These are phyloP conservation scores for Fusarium siculi DNA, from an alignment of 2,329 filamentous ascomycete genomes.

Conservation along the genomic window DNA sequence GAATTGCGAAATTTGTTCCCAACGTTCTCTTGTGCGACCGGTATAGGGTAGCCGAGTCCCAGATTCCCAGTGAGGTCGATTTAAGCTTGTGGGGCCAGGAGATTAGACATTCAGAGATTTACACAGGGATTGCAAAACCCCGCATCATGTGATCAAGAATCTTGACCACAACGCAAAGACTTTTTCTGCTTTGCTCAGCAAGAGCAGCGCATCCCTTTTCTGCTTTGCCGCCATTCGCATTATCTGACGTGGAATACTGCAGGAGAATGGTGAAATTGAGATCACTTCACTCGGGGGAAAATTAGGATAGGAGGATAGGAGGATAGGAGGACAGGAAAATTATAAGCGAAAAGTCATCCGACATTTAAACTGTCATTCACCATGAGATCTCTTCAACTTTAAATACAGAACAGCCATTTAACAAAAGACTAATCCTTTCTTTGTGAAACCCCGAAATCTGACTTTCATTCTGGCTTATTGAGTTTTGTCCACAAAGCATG, in stretches of 20 bases:
- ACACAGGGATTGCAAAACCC: neutral
- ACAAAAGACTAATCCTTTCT: neutral
- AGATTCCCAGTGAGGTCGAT: neutral
- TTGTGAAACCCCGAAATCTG: no score
- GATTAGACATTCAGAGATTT: neutral
- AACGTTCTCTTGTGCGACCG: neutral
- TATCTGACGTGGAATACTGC: no score
- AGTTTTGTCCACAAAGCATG: neutral
- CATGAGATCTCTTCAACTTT: no score
- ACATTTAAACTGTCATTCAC: no score
- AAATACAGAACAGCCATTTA: neutral
- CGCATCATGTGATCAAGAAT: neutral
- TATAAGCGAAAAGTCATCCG: no score
- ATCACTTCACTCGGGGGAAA: neutral
- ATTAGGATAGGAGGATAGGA: neutral
- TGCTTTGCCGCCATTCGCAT: no score
- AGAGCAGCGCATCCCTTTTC: fast-evolving
- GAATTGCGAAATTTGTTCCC: neutral
- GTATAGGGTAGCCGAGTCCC: neutral
- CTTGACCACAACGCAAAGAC: fast-evolving
- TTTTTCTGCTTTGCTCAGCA: fast-evolving
- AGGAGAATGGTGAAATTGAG: no score
- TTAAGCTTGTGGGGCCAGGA: neutral
- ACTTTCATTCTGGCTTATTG: neutral
- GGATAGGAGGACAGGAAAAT: no score